Base-by-base conservation (phyloP, 257 asterid species). In the Thymus mandschuricus region DNA sequence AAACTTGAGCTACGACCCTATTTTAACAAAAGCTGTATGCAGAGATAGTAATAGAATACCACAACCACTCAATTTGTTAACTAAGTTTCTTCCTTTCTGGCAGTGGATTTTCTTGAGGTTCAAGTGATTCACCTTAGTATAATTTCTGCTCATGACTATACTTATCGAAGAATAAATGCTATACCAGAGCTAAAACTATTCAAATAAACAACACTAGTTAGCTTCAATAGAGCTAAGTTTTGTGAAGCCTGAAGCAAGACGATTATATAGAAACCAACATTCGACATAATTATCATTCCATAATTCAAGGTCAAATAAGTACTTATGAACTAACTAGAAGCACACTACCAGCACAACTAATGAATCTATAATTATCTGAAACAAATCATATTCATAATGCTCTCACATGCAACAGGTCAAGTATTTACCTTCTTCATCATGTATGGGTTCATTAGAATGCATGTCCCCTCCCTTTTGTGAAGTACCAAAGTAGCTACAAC, bases 261-360 rank as follows among this genome's bases (percentile, higher is more conserved):
- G 10, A 31, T 43, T 8, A 1, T 44, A 2, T 21, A 57, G 33
- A 69, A 44, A 1, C 43, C 8, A 8, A 33, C 11, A 55, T 40
- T 52, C 35, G 5, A 29, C 64, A 45, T 10, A 68, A 33, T 45
- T 30, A 70, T 59, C 34, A 13, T 70, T 15, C 68, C 28, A 34
- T 55, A 48, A 29, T 51, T 38, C 41, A 4, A 38, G 6, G 41
- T 33, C 64, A 4, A 72, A 3, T 5, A 60, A 28, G 30, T 59
- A 21, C 21, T 21, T 49, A 44, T 21, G 8, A 11, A 54, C 6
- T 38, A 38, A 38, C 41, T 4, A 38, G 41, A 38, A 38, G 6
- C 21, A 21, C 21, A 21, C 21, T 21, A 21, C 21, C 21, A 21
- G 21, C 21, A 21, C 21, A 21, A 21, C 21, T 21, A 21, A 0